phyloP scores from a whole-genome alignment of 108 stramenopile species.

The Skeletonema marinoi region DNA sequence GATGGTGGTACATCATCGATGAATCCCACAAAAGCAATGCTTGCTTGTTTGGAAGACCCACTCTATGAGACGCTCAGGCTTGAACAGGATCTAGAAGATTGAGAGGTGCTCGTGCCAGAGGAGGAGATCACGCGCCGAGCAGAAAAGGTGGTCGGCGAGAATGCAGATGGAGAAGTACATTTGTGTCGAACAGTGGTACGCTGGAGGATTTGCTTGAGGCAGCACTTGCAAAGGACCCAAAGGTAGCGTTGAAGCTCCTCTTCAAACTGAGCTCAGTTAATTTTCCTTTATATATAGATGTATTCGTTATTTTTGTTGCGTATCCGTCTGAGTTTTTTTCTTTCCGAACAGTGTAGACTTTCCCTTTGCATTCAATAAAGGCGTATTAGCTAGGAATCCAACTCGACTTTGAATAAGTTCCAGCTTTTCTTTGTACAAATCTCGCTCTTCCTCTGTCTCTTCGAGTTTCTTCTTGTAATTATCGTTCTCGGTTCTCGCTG shows the following conservation, averaged over 20 bases:
- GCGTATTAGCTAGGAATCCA: neutral
- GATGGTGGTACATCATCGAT: neutral
- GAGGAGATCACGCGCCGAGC: neutral
- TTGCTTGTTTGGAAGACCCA: neutral
- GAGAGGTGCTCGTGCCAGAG: neutral
- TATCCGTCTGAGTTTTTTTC: neutral
- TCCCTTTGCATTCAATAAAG: neutral
- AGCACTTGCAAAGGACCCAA: no score
- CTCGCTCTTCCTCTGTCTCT: constrained; percentile 12
- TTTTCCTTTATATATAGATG: neutral
- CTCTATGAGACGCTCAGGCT: neutral
- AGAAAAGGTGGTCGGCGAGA: neutral
- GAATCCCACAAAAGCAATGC: neutral
- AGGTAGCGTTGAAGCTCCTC: no score
- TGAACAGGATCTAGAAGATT: neutral
- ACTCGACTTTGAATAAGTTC: neutral
- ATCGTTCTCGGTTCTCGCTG: constrained; percentile 9
- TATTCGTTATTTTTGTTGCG: neutral
- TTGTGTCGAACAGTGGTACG: neutral
- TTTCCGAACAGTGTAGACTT: neutral
- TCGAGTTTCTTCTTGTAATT: constrained; percentile 1
- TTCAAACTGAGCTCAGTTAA: no score
- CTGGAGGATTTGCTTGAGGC: no score
- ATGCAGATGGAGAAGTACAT: neutral
- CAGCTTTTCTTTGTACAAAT: constrained; percentile 4